These are phyloP conservation scores for Pseudocercospora crystallina DNA, from an alignment of 2,329 filamentous ascomycete genomes.

Conservation along the genomic window DNA sequence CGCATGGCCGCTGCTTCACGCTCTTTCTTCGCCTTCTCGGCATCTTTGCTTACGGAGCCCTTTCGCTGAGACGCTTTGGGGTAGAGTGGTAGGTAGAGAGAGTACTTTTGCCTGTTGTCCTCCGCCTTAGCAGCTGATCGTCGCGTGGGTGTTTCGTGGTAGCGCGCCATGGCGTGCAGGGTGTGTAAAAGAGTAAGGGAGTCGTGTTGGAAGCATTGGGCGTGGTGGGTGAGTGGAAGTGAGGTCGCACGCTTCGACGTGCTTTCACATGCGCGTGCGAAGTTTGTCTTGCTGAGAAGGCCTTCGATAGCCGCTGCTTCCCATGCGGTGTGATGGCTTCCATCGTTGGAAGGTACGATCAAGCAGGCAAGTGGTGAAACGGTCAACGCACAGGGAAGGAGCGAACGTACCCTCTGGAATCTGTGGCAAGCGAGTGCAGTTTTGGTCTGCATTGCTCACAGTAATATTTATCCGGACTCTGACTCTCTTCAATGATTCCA, in stretches of 20 bases:
- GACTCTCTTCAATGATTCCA: slow-evolving; percentile 90
- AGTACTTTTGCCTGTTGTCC: slow-evolving; percentile 58
- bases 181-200: not conserved
- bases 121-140: slow-evolving; percentile 32
- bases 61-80: slow-evolving; percentile 57
- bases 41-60: slow-evolving; percentile 65
- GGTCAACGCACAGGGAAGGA: slow-evolving; percentile 14
- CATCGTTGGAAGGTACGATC: too few relatives aligned
- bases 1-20: slow-evolving; percentile 53
- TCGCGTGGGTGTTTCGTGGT: slow-evolving; percentile 24
- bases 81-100: slow-evolving; percentile 61
- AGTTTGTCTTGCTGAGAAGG: too few relatives aligned
- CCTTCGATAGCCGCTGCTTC: too few relatives aligned
- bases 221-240: not conserved
- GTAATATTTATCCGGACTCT: slow-evolving; percentile 94
- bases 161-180: slow-evolving; percentile 26
- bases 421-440: slow-evolving; percentile 78
- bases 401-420: slow-evolving; percentile 76
- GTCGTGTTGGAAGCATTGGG: slow-evolving; percentile 4
- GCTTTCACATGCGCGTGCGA: too few relatives aligned
- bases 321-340: too few relatives aligned
- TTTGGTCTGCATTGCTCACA: slow-evolving; percentile 94
- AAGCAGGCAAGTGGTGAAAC: too few relatives aligned
- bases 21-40: slow-evolving; percentile 56
- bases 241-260: too few relatives aligned